phyloP scores from a whole-genome alignment of 2,329 filamentous ascomycete species.

The Ophiostoma quercus region DNA sequence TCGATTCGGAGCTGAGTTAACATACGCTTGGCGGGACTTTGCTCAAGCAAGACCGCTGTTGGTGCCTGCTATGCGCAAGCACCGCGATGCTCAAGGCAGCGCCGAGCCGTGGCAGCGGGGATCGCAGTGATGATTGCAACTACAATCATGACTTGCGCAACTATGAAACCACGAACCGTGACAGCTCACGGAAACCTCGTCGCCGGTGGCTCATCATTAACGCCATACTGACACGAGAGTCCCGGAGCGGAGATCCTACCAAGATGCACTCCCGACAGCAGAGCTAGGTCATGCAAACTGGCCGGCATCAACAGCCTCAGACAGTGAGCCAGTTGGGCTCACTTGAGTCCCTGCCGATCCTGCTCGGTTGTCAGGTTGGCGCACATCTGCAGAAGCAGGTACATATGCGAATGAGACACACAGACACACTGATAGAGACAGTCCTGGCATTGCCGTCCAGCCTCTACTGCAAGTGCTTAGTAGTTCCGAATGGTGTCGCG shows the following conservation, averaged over 20 bases:
- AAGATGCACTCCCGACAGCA: neutral
- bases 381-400: neutral
- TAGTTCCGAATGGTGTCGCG: neutral
- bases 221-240: neutral
- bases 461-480: neutral
- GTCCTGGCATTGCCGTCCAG: neutral
- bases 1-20: neutral
- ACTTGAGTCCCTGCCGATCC: neutral
- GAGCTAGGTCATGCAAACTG: neutral
- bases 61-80: neutral
- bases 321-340: neutral
- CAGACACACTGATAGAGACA: neutral
- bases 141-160: neutral
- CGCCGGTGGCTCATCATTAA: neutral
- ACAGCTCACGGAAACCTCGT: neutral
- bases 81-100: neutral
- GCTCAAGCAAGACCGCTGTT: neutral
- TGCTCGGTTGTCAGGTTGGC: neutral
- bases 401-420: neutral
- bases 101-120: neutral
- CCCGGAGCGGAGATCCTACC: too few relatives aligned
- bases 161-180: neutral
- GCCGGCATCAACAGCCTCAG: too few relatives aligned
- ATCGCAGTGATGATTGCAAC: neutral
- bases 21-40: too few relatives aligned